Evolutionary conservation across 2,329 filamentous ascomycete genomes (phyloP), one percentile per base, ranked within the genome.

Genomic region (Sporothrix protearum): DNA sequence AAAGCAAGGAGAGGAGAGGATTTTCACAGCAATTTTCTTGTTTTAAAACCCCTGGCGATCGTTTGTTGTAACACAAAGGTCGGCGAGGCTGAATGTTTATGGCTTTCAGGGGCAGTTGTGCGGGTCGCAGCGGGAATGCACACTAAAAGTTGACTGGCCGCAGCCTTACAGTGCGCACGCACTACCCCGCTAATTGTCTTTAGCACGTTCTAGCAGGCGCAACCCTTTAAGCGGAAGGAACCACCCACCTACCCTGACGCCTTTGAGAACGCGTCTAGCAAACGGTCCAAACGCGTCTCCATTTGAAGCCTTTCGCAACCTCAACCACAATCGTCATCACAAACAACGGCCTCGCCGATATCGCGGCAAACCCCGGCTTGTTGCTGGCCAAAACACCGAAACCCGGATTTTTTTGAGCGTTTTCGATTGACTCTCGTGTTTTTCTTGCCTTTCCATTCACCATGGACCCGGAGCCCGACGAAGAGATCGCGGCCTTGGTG

Each of bases 391-490:
- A 36, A 22, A 63, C 28, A 9, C n/a, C 5, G 12, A 6, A 8
- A 63, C 8, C 45, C 25, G 36, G 22, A n/a, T 16, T 7, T 14
- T 25, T 19, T 8, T 28, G 8, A 22, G 19, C 53, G 10, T 19
- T 12, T 6, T n/a, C 59, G 28, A 64, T 28, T 28, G 59, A 64
- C 59, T 64, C 59, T 22, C 3, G 63, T 49, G 7, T 30, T 30
- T 30, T 19, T 47, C 10, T 14, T 16, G 25, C 2, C 42, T 33
- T 10, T n/a, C 16, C 14, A 33, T 33, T 66, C 45, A 28, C 28
- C 55, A 75, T 75, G 74, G 74, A 75, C 49, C 69, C 53, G 7
- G 71, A 69, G 12, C 73, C 71, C 3, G 75, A 73, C 28, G 75
- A 75, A 42, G 71, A 75, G 22, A 57, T 53, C 9, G 57, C 71